A percentile compares a stretch with the other conserved stretches of the same genome.
Evolutionary conservation across 2,329 filamentous ascomycete species (phyloP).

Genomic region (Grosmannia penicillata): DNA sequence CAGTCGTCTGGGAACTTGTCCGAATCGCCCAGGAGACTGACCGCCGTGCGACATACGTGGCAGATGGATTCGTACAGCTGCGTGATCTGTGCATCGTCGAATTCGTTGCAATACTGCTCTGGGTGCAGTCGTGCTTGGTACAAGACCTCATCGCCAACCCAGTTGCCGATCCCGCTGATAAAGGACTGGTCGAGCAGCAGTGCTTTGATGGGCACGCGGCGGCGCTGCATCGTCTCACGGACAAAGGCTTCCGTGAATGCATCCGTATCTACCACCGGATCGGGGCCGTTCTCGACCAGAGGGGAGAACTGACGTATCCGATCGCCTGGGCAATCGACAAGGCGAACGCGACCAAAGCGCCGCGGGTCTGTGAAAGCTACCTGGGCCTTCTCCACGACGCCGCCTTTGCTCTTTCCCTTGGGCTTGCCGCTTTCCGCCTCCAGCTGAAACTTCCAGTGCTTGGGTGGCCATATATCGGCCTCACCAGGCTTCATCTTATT

Average conservation of each 20-base stretch:
- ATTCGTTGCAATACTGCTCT: conserved; percentile 80
- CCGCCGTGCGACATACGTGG: conserved; percentile 66
- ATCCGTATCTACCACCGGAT: conserved; percentile 73
- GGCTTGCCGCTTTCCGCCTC: too few species aligned
- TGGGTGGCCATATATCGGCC: conserved; percentile 65
- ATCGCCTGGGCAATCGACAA: conserved; percentile 66
- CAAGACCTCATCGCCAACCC: conserved; percentile 89
- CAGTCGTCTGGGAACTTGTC: conserved; percentile 74
- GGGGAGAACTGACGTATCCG: conserved; percentile 65
- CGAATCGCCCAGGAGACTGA: conserved; percentile 67
- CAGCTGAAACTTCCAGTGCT: conserved; percentile 75
- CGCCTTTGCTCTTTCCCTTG: conserved; percentile 24
- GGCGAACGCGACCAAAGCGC: conserved; percentile 61
- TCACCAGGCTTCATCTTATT: conserved; percentile 49
- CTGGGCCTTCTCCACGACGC: conserved; percentile 25
- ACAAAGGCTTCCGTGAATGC: conserved; percentile 66
- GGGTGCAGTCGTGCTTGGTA: conserved; percentile 84
- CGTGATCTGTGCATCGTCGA: conserved; percentile 56
- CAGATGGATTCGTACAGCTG: conserved; percentile 58
- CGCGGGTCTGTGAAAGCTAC: conserved; percentile 75
- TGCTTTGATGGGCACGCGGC: conserved; percentile 79
- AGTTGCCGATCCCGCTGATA: conserved; percentile 90
- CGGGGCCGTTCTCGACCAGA: conserved; percentile 81
- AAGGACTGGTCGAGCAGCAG: conserved; percentile 75
- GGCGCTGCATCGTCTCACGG: conserved; percentile 50